Base-by-base conservation (phyloP, 352 stramenopile species). In the Phytophthora macrochlamydospora region DNA sequence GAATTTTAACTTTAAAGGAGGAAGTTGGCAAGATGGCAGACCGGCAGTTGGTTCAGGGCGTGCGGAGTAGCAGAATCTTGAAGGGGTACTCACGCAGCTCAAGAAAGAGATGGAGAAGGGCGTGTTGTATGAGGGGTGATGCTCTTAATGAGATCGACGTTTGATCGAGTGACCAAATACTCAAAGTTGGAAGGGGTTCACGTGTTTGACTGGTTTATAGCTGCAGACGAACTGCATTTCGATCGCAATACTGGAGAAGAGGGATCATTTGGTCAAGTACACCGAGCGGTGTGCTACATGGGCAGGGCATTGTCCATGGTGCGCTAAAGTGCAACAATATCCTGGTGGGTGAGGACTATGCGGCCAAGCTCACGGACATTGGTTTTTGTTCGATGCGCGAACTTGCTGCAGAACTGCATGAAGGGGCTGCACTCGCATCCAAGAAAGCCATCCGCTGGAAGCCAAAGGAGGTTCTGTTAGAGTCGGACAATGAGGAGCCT, bases 381-480 rank as follows among this genome's bases (percentile, higher is more conserved):
- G 18, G 18, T 24, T 24, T n/a, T 24, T 24, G 18, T 24, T 24
- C 18, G 18, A 24, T 24, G 18, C 18, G 18, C 1, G 60, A 30
- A 2, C 50, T 68, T 3, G 67, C 65, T 2, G 52, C 59, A 8
- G 56, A 37, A n/a, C 30, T 71, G 35, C 68, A 56, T 35, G 38
- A 7, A 3, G 38, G 57, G 29, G 40, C 57, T 4, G 29, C 38
- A 2, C 30, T 59, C 14, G 56, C 50, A 1, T 45, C 45, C 43
- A 31, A 4, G 4, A 12, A 49, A 5, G 43, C 58, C 2, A 37
- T 75, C 2, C 68, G 73, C 12, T 80, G 69, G 69, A 78, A 72
- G 24, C 62, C 73, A 6, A 71, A 67, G 29, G 73, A 81, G 44
- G 44, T 65, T 7, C 46, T 76, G 31, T 14, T 57, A 8, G 32